These are phyloP conservation scores for Aspergillus neotritici DNA, from an alignment of 2,329 filamentous ascomycete genomes.

Conservation along the genomic window DNA sequence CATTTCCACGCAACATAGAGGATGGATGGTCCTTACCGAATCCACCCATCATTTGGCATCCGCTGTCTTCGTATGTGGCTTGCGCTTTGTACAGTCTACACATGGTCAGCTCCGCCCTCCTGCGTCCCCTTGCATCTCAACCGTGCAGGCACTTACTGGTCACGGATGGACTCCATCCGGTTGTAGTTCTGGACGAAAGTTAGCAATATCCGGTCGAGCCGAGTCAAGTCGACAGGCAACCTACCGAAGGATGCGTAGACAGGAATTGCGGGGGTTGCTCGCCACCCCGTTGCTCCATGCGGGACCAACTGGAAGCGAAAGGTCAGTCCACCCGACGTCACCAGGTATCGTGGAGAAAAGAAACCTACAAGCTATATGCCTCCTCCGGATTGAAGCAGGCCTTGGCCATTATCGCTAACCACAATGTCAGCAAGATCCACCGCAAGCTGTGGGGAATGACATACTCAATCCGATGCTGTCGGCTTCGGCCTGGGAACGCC, in stretches of 20 bases:
- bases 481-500: slow-evolving; percentile 46
- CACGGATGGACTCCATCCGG: slow-evolving; percentile 50
- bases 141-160: slow-evolving; percentile 37
- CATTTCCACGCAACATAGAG: not conserved
- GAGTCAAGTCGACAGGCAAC: not conserved
- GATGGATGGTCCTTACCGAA: slow-evolving; percentile 23
- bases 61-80: slow-evolving; percentile 34
- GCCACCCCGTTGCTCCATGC: slow-evolving; percentile 47
- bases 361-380: slow-evolving; percentile 46
- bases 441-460: not conserved
- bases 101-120: slow-evolving; percentile 9
- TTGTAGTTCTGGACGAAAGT: slow-evolving; percentile 41
- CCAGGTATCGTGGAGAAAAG: not conserved
- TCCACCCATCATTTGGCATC: slow-evolving; percentile 27
- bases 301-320: slow-evolving; percentile 36
- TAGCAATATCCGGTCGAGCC: not conserved
- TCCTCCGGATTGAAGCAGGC: slow-evolving; percentile 55
- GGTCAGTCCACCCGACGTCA: slow-evolving; percentile 1
- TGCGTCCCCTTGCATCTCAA: not conserved
- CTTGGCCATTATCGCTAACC: slow-evolving; percentile 55
- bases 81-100: slow-evolving; percentile 38
- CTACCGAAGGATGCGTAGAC: slow-evolving; percentile 54
- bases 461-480: slow-evolving; percentile 56
- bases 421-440: slow-evolving; percentile 11
- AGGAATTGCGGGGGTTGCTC: slow-evolving; percentile 50